Percentiles rank a stretch among this genome's conserved stretches.
Evolutionary conservation across 305 asterid species (phyloP).

Genomic region (Lippia alba): DNA sequence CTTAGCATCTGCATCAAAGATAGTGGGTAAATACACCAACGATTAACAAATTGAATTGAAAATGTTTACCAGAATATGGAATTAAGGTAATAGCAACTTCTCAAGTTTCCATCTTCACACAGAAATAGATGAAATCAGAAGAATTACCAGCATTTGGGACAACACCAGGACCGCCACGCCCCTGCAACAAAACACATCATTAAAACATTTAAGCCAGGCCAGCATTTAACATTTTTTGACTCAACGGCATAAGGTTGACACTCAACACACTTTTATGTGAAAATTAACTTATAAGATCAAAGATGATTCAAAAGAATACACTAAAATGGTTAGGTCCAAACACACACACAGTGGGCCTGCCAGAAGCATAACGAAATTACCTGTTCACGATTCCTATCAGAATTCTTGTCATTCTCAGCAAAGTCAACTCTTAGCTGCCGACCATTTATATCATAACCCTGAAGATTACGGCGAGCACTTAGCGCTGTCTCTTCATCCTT

Average conservation of each 20-base stretch:
- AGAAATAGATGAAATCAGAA: slow-evolving; percentile 24
- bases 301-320: slow-evolving; percentile 19
- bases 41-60: background rate
- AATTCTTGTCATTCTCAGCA: slow-evolving; percentile 89
- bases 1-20: slow-evolving; percentile 56
- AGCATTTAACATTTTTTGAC: background rate
- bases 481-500: slow-evolving; percentile 97
- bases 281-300: background rate
- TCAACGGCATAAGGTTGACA: background rate
- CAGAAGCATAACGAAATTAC: slow-evolving; percentile 41
- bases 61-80: slow-evolving; percentile 2
- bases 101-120: slow-evolving; percentile 11
- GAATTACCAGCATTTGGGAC: slow-evolving; percentile 61
- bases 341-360: slow-evolving; percentile 5
- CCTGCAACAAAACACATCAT: slow-evolving; percentile 57
- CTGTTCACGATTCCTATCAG: slow-evolving; percentile 80
- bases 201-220: slow-evolving; percentile 20
- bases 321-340: slow-evolving; percentile 3
- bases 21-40: slow-evolving; percentile 14
- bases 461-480: slow-evolving; percentile 97
- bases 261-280: background rate
- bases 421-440: slow-evolving; percentile 94
- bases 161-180: slow-evolving; percentile 88
- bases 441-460: slow-evolving; percentile 87
- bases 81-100: slow-evolving; percentile 13